Evolutionary conservation across 2,329 filamentous ascomycete species (phyloP), one percentile per base, ranked within the genome.

Genomic region (Beauveria varroae): DNA sequence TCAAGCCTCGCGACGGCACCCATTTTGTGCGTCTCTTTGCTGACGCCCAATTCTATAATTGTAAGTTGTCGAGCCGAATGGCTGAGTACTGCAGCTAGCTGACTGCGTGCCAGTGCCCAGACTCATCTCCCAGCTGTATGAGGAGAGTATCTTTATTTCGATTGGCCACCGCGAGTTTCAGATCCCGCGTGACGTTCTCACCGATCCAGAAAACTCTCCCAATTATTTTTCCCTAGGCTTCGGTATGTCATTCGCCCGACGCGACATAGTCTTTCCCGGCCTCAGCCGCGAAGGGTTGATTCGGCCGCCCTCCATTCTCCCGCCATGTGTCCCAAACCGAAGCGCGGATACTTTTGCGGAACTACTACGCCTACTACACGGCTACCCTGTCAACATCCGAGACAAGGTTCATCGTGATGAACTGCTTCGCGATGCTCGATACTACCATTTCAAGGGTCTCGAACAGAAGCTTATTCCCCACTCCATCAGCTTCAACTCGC

Each of bases 221-320:
- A 98, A 98, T 73, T 98, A 92, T 80, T 98, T 98, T 79, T 89
- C 91, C 0, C 83, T 97, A 3, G 93, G 93, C 63, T 96, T 96
- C 70, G 88, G 87, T 43, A 84, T 91, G 67, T 96, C 96, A 80
- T 96, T 96, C 77, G 87, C 87, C 18, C 86, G 85, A 2, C 90
- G 90, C 0, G 81, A 84, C 16, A 88, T 96, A 68, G 83, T 92
- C 6, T 97, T 96, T 67, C 93, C 93, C 0, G 93, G 93, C 1
- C 82, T 97, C 1, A 86, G 92, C 62, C 86, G 91, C 57, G 84
- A 86, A 63, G 85, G 86, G 16, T 83, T 97, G 22, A 84, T 97
- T 47, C 88, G 93, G 0, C 93, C 93, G 1, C 93, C 93, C 0
- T 89, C 90, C 5, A 95, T 98, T 65, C 76, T 88, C 5, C 93